Base-by-base conservation (phyloP, 441 rosid genomes). In the Populus trichocarpa region DNA sequence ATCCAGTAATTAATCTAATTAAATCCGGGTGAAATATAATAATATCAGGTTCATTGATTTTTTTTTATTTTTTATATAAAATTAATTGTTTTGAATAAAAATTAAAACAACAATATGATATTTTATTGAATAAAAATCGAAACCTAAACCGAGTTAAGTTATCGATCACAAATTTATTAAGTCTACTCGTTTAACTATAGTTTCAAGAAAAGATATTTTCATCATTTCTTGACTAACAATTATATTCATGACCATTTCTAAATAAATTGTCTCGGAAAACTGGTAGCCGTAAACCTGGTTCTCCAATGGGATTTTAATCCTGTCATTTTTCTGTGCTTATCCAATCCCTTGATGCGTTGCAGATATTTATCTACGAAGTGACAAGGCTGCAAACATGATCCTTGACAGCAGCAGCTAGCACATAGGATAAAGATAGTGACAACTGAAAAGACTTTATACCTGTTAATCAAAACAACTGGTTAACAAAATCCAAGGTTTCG, bases 401-500 rank as follows among this genome's bases (percentile, higher is more conserved):
- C 46, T 63, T 77, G 68, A 70, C 22, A 28, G 30, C 30, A 71
- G 72, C 16, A 46, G 32, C n/a, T 53, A 68, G 72, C 74, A 70
- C 72, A 70, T 42, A 40, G 84, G 82, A 82, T 73, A 57, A 59
- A 20, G 30, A 80, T 71, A 69, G 65, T 32, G 4, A 28, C 30
- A 28, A 69, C 59, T 32, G 83, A 80, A 53, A 76, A 38, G 50
- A 76, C 72, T 84, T n/a, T 18, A 57, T 65, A 84, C 68, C 88
- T 75, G 72, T 63, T 66, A 5, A 67, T 82, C 89, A 84, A 87
- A 84, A 84, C 87, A 69, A 78, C 84, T 71, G 69, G 86, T 76
- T 61, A 26, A 69, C 79, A 33, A 5, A 18, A 35, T 20, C 74
- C 50, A 42, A 46, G 61, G 4, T 70, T 69, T 18, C 26, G 69